These are phyloP conservation scores for Neurospora sp. DNA, from an alignment of 495 filamentous ascomycete species.

Conservation along the genomic window DNA sequence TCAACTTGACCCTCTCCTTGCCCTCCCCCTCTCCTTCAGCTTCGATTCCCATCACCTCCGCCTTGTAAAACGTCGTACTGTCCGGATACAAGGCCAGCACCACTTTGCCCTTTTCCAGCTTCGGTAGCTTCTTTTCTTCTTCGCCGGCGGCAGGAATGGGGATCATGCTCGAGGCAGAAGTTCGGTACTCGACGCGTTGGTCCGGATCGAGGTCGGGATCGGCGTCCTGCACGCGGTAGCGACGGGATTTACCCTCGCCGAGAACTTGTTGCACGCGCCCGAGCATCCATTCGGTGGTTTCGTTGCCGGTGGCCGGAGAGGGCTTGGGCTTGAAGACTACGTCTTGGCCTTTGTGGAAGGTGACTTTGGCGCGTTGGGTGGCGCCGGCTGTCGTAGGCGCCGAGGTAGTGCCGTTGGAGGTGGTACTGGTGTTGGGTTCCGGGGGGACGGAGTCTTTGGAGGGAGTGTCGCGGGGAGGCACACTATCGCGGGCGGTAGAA, in stretches of 20 bases:
- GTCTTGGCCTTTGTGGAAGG: constrained; percentile 61
- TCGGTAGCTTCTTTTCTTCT: constrained; percentile 20
- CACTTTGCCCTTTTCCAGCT: constrained; percentile 68
- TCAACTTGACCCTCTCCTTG: constrained; percentile 45
- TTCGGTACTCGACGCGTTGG: constrained; percentile 64
- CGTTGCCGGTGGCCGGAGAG: constrained; percentile 38
- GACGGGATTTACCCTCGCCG: constrained; percentile 78
- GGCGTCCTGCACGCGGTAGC: constrained; percentile 91
- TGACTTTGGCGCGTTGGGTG: constrained; percentile 36
- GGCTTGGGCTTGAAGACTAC: constrained; percentile 83
- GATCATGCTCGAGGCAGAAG: constrained; percentile 71
- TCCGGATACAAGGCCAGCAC: constrained; percentile 80
- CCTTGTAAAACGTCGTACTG: constrained; percentile 95
- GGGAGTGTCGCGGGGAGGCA: constrained; percentile 38
- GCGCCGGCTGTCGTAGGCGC: constrained; percentile 1
- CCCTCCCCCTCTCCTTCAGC: constrained; percentile 11
- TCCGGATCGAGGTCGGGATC: constrained; percentile 69
- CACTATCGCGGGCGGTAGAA: constrained; percentile 28
- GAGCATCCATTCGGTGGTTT: constrained; percentile 77
- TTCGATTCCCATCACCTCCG: constrained; percentile 75
- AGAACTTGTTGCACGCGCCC: constrained; percentile 77
- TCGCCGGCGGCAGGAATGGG: constrained; percentile 50
- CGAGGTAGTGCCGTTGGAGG: neutral
- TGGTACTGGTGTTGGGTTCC: constrained; percentile 19
- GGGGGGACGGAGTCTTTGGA: constrained; percentile 37